These are phyloP conservation scores for Alternaria sp. DNA, from an alignment of 2,329 filamentous ascomycete species.

Conservation along the genomic window DNA sequence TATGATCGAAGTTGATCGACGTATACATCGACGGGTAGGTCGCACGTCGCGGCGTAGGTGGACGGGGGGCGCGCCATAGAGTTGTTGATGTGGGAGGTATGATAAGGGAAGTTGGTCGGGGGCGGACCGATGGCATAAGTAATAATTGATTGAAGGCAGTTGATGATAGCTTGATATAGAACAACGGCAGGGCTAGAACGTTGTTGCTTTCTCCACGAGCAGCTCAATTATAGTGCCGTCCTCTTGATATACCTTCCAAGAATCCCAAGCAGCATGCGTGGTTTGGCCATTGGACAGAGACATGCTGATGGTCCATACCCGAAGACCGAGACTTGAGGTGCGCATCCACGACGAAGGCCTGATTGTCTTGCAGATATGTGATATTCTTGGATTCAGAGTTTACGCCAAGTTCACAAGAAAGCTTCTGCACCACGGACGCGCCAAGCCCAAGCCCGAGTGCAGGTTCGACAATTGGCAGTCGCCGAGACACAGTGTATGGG, in stretches of 20 bases:
- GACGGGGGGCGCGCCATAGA: slow-evolving; percentile 20
- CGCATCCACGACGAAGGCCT: neutral
- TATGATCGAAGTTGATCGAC: neutral
- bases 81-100: slow-evolving; percentile 14
- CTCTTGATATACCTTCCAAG: neutral
- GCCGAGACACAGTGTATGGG: neutral
- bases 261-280: neutral
- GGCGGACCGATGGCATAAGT: slow-evolving; percentile 17
- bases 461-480: neutral
- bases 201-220: neutral
- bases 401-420: neutral
- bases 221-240: neutral
- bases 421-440: neutral
- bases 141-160: neutral
- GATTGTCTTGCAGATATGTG: neutral
- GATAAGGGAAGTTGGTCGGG: slow-evolving; percentile 22
- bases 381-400: neutral
- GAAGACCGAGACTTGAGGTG: neutral
- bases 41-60: slow-evolving; percentile 24
- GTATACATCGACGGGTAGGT: slow-evolving; percentile 15
- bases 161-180: neutral
- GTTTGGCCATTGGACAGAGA: neutral
- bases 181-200: neutral
- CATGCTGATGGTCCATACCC: neutral
- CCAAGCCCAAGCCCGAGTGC: neutral